Percentiles rank a stretch among this genome's conserved stretches.
phyloP scores from a whole-genome alignment of 2,329 filamentous ascomycete species.

The Xylaria sp. region DNA sequence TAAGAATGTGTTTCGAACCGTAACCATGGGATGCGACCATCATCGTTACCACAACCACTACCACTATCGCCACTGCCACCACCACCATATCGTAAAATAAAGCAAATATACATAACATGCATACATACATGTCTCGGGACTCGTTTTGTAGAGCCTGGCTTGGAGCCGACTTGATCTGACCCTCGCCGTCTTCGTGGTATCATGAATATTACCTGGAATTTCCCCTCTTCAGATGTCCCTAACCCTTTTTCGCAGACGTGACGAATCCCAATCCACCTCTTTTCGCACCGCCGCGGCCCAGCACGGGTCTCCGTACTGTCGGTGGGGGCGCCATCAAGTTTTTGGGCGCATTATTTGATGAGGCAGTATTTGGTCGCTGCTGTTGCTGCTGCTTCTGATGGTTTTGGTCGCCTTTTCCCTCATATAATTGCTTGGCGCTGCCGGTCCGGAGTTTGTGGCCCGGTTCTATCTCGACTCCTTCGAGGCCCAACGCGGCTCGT shows the following conservation, averaged over 20 bases:
- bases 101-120: constrained; percentile 2
- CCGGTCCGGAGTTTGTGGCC: constrained; percentile 61
- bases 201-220: constrained; percentile 10
- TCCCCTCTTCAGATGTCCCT: constrained; percentile 11
- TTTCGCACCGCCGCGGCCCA: constrained; percentile 42
- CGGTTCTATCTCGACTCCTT: constrained; percentile 59
- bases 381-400: no score
- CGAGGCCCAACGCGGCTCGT: constrained; percentile 67
- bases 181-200: constrained; percentile 6
- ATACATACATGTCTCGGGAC: not conserved
- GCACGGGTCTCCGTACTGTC: constrained; percentile 49
- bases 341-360: not conserved
- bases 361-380: no score
- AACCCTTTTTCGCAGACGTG: constrained; percentile 33
- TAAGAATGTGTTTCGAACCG: constrained; percentile 8
- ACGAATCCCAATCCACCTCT: constrained; percentile 51
- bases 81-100: not conserved
- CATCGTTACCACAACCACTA: no score
- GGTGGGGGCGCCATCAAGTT: constrained; percentile 53
- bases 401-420: constrained; percentile 46
- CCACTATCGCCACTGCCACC: no score
- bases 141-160: not conserved
- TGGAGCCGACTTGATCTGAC: no score
- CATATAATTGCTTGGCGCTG: constrained; percentile 59
- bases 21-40: no score